Conservation (phyloP, 768 basidiomycete species). For the Rhizopogon vesiculosus region DNA sequence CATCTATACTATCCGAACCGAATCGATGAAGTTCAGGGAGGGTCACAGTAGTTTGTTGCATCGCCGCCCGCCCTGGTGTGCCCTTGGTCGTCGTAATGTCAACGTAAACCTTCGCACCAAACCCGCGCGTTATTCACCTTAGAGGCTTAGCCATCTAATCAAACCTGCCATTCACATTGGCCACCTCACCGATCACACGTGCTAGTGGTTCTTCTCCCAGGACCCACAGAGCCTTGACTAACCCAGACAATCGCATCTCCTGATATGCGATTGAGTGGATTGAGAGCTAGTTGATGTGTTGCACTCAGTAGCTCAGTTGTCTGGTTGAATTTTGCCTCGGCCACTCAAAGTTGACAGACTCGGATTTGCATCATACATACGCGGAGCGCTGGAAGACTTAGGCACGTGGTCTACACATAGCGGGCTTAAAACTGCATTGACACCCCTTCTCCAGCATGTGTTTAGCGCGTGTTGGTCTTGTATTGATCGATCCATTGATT, state of each 20-base stretch:
- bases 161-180: not conserved
- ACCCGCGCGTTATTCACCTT: not conserved
- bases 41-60: not conserved
- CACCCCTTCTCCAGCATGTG: not conserved
- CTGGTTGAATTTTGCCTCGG: not conserved
- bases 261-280: not conserved
- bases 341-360: not conserved
- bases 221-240: not conserved
- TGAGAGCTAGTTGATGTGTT: not conserved
- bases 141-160: not conserved
- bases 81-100: not conserved
- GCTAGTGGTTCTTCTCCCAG: not conserved
- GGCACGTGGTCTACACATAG: not conserved
- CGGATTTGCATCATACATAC: not conserved
- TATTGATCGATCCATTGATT: not conserved
- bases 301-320: not conserved
- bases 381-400: too few species aligned
- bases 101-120: not conserved
- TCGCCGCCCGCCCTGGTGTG: not conserved
- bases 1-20: not conserved
- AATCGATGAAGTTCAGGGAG: not conserved
- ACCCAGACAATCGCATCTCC: not conserved
- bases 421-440: not conserved
- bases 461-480: not conserved
- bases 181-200: conserved; percentile 2